Conservation (phyloP, 164 flowering plant genomes). For the Umbellularia californica region DNA sequence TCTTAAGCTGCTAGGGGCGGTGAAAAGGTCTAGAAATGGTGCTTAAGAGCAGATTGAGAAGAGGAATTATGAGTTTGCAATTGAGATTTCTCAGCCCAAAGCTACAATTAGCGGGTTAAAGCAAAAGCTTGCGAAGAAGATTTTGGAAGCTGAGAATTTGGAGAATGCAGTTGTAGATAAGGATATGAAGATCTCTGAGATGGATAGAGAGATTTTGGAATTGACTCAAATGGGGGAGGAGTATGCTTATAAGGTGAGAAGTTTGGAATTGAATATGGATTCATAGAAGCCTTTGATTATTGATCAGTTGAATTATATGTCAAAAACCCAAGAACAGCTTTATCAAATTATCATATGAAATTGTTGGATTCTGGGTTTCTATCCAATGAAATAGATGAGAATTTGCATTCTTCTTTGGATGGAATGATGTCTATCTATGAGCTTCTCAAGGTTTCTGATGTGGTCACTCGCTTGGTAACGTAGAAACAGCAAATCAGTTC, state of each 20-base stretch:
- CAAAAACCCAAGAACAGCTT: conserved; percentile 61
- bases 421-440: conserved; percentile 66
- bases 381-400: conserved; percentile 80
- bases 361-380: conserved; percentile 72
- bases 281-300: conserved; percentile 54
- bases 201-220: conserved; percentile 46
- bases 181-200: conserved; percentile 39
- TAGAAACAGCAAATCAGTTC: conserved; percentile 89
- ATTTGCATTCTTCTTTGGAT: conserved; percentile 68
- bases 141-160: conserved; percentile 37
- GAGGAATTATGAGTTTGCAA: conserved; percentile 89
- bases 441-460: conserved; percentile 47
- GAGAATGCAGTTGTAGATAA: conserved; percentile 47
- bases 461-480: conserved; percentile 49
- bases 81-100: conserved; percentile 93
- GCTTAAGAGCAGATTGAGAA: conserved; percentile 85
- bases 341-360: conserved; percentile 33
- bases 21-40: conserved; percentile 61
- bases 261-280: conserved; percentile 53
- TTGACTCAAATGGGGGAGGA: conserved; percentile 42
- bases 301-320: conserved; percentile 65
- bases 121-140: conserved; percentile 57
- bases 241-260: conserved; percentile 35
- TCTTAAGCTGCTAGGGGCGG: conserved; percentile 55
- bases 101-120: conserved; percentile 65